Conservation (phyloP, 1,284 basidiomycete species). For the Apiotrichum sp. region DNA sequence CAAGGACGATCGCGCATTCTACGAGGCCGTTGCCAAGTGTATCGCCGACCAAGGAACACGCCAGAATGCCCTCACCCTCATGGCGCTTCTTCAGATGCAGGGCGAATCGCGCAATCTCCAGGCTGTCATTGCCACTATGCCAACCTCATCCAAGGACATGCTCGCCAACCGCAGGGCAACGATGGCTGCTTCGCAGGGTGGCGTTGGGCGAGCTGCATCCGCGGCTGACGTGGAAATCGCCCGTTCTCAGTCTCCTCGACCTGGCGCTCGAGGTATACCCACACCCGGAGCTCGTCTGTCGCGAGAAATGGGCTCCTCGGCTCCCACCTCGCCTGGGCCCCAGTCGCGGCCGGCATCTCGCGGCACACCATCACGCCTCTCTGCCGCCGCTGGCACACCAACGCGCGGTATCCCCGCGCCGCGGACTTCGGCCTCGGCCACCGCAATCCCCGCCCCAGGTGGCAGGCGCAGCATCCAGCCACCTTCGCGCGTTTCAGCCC, state of each 20-base stretch:
- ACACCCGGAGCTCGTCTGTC: constrained; percentile 1
- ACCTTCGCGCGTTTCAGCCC: neutral
- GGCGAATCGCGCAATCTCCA: constrained; percentile 35
- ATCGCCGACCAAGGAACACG: constrained; percentile 42
- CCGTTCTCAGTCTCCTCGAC: neutral
- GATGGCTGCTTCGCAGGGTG: constrained; percentile 30
- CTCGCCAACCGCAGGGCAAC: constrained; percentile 41
- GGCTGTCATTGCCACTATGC: constrained; percentile 34
- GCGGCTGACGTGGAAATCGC: neutral
- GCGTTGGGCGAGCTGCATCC: constrained; percentile 3
- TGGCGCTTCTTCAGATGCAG: constrained; percentile 43
- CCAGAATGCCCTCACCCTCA: constrained; percentile 41
- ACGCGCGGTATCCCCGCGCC: constrained; percentile 10
- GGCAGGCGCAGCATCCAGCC: neutral
- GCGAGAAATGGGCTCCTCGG: neutral
- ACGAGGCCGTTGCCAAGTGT: constrained; percentile 56
- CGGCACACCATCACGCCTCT: neutral
- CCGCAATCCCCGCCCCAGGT: neutral
- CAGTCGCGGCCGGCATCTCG: constrained; percentile 3
- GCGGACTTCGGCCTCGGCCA: neutral
- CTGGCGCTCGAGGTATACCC: neutral
- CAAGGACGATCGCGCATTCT: constrained; percentile 39
- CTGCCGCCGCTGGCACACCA: constrained; percentile 2
- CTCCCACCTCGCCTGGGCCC: neutral
- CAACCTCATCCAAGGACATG: constrained; percentile 40